Evolutionary conservation across 495 filamentous ascomycete genomes (phyloP), one percentile per base, ranked within the genome.

Genomic region (Daldinia concentrica): DNA sequence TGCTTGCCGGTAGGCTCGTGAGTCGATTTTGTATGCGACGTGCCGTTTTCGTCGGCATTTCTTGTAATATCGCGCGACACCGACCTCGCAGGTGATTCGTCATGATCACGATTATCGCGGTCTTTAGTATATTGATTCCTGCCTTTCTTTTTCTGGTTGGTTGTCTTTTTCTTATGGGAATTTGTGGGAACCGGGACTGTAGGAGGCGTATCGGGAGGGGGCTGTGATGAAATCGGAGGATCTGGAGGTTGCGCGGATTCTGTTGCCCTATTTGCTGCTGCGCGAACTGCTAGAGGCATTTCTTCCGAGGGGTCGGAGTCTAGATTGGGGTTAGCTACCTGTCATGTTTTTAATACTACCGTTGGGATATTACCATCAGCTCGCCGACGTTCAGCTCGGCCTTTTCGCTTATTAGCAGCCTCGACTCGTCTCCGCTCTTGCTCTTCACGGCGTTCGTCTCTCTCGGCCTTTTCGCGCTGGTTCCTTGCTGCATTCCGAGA

Each of bases 61-160:
- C 67, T 70, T 64, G 77, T 80, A 36, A 83, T 80, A 74, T 93
- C 90, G 66, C 90, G 87, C 6, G 90, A 91, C 64, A 90, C 85
- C 1, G 89, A 91, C 9, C 90, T 85, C 19, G 86, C 85, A 1
- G 90, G 90, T 24, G 91, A 90, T 39, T 86, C 86, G 58, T 90
- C 88, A 61, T 88, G 87, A 27, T 89, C 87, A 22, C 71, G 71
- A 24, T 80, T 77, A 68, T 93, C 90, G 26, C 87, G 85, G 70
- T 95, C 92, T 77, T 89, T 88, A 0, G 91, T 95, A 72, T 95
- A 94, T 80, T 96, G 94, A 68, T 96, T 96, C 62, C 92, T 90
- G 14, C 93, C 94, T 81, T 78, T 93, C 87, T 75, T 86, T 81
- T 61, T 90, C 83, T 66, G 85, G 37, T 90, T 87, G 22, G 90